Percentiles rank a stretch among this genome's conserved stretches.
Conservation (phyloP, 2,329 filamentous ascomycete species). For the Fusarium sacchari region DNA sequence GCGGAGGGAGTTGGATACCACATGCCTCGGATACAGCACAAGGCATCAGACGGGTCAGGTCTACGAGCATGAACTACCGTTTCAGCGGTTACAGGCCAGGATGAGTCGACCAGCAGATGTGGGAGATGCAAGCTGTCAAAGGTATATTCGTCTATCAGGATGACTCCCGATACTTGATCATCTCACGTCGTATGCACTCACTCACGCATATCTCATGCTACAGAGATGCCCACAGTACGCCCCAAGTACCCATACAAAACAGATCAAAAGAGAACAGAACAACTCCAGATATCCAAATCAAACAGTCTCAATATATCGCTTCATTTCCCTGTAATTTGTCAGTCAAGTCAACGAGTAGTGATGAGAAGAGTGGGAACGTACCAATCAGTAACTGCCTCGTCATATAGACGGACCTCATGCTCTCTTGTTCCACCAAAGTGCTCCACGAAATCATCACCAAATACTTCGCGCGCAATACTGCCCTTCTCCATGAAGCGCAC, state of each 20-base stretch:
- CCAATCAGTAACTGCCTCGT: conserved; percentile 98
- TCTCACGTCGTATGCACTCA: conserved; percentile 7
- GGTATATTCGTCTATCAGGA: conserved; percentile 35
- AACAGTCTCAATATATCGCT: conserved; percentile 82
- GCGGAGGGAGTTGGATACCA: neutral
- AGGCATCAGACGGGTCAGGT: neutral
- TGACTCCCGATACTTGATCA: conserved; percentile 8
- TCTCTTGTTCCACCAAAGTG: conserved; percentile 93
- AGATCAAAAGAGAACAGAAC: conserved; percentile 5
- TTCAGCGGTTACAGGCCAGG: neutral
- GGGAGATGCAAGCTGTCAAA: neutral
- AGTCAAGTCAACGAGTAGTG: neutral
- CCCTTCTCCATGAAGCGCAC: conserved; percentile 78
- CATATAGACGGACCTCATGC: conserved; percentile 90
- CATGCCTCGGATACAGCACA: neutral
- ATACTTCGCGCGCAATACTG: conserved; percentile 91
- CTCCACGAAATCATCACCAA: conserved; percentile 95
- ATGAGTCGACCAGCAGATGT: neutral
- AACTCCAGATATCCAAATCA: conserved; percentile 34
- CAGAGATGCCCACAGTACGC: conserved; percentile 27
- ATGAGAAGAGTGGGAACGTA: conserved; percentile 57
- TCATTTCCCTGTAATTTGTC: conserved; percentile 70
- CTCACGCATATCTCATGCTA: conserved; percentile 13
- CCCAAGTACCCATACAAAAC: conserved; percentile 15
- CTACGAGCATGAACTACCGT: neutral